Percentiles rank a stretch among this genome's conserved stretches.
Evolutionary conservation across 768 basidiomycete species (phyloP).

Genomic region (Mycena alexandri): DNA sequence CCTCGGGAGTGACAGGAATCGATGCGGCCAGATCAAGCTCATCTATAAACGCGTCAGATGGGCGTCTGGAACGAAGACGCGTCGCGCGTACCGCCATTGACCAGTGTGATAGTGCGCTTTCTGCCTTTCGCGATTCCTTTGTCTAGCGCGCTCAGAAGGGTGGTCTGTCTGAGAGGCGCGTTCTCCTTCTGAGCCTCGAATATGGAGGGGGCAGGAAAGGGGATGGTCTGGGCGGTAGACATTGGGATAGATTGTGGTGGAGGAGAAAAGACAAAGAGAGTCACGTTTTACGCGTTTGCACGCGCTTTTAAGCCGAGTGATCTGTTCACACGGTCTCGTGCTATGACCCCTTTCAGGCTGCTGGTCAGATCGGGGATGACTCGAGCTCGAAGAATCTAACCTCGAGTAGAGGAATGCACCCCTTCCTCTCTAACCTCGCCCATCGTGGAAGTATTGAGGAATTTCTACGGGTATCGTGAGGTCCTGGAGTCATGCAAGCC

Average conservation of each 20-base stretch:
- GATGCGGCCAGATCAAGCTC: conserved; percentile 43
- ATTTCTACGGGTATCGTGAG: too few relatives aligned
- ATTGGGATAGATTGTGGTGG: background rate
- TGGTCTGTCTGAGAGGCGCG: conserved; percentile 35
- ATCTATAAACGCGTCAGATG: conserved; percentile 32
- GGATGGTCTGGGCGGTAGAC: conserved; percentile 24
- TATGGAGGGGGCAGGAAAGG: conserved; percentile 25
- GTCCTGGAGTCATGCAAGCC: too few relatives aligned
- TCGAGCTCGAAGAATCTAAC: too few relatives aligned
- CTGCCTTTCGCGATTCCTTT: conserved; percentile 38
- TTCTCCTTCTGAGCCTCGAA: conserved; percentile 34
- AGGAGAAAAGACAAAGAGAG: too few relatives aligned
- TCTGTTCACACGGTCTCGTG: too few relatives aligned
- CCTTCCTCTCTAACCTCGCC: too few relatives aligned
- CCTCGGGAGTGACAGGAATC: conserved; percentile 43
- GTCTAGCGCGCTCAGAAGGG: conserved; percentile 37
- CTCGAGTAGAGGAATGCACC: too few relatives aligned
- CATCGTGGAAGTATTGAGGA: too few relatives aligned
- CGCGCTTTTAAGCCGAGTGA: too few relatives aligned
- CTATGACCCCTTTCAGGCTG: too few relatives aligned
- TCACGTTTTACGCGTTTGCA: too few relatives aligned
- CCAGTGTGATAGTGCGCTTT: conserved; percentile 39
- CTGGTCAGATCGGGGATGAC: too few relatives aligned
- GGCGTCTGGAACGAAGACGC: background rate
- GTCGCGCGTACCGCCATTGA: conserved; percentile 37